Conservation (phyloP, 1,284 basidiomycete species). For the Moesziomyces sp. region DNA sequence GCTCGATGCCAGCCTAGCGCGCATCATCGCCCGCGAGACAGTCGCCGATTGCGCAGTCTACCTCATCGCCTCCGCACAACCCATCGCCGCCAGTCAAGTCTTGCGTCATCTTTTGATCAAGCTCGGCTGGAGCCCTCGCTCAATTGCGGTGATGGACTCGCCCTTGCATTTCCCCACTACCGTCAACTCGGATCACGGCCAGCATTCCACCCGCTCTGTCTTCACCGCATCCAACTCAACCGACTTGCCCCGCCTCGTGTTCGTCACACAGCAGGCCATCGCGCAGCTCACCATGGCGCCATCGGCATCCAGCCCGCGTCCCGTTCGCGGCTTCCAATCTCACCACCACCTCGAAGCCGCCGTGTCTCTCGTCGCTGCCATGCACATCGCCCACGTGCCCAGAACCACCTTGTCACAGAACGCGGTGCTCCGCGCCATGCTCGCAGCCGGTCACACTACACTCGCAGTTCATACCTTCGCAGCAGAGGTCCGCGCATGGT, state of each 20-base stretch:
- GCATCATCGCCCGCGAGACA: slow-evolving; percentile 15
- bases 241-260: slow-evolving; percentile 8
- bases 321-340: slow-evolving; percentile 21
- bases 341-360: slow-evolving; percentile 21
- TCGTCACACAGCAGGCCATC: slow-evolving; percentile 21
- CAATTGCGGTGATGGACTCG: background rate
- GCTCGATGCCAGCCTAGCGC: slow-evolving; percentile 9
- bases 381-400: slow-evolving; percentile 22
- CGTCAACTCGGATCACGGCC: background rate
- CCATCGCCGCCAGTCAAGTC: slow-evolving; percentile 14
- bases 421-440: slow-evolving; percentile 27
- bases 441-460: slow-evolving; percentile 12
- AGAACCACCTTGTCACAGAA: slow-evolving; percentile 21
- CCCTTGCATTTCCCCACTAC: background rate
- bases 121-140: slow-evolving; percentile 27
- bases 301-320: slow-evolving; percentile 15
- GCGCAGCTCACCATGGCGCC: slow-evolving; percentile 28
- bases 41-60: slow-evolving; percentile 19
- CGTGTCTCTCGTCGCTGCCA: slow-evolving; percentile 16
- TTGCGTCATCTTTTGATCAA: slow-evolving; percentile 29
- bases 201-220: background rate
- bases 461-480: slow-evolving; percentile 25
- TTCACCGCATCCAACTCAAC: background rate
- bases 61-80: slow-evolving; percentile 15
- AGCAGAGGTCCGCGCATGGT: slow-evolving; percentile 36